Base-by-base conservation (phyloP, 768 basidiomycete genomes). In the Kwoniella botswanensis region DNA sequence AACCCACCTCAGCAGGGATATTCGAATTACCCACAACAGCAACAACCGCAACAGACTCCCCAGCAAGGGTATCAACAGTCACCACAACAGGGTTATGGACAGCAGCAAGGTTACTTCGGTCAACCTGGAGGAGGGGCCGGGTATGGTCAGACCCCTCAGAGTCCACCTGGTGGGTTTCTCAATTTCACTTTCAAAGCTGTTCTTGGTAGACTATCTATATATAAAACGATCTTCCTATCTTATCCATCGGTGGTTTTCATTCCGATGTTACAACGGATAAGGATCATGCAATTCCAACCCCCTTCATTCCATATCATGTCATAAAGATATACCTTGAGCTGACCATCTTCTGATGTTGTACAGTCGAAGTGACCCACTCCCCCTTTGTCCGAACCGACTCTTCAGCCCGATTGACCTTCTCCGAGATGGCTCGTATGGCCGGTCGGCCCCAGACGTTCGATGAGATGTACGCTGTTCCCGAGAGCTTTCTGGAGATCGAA, bases 401-500 rank as follows among this genome's bases (percentile, higher is more conserved):
- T 11, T 78, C 77, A 3, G 77, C 78, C 43, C 74, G 76, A 13
- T 24, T 80, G 54, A 78, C 77, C 11, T 83, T 82, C 66, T 76
- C 76, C 7, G 82, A 83, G 50, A 78, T 80, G 74, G 81, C 80
- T 24, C 61, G 79, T 29, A 72, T 82, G 56, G 77, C 78, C n/a
- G 78, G 77, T 12, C 63, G 81, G 64, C 81, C 78, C 65, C 82
- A 83, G 62, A 83, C 82, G 80, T 83, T 97, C 78, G 95, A 98
- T 85, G 95, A 98, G 86, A 96, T 97, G 94, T 99, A 98, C 82
- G 92, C 92, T 75, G 91, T 96, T 5, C 96, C 96, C 44, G 95
- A 98, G 85, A 94, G 92, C 79, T 97, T 96, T 83, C 86, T 98
- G 58, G 96, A 98, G 86, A 97, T 99, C 75, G 96, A 99, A 84